Evolutionary conservation across 169 alveolate genomes (phyloP), one percentile per base, ranked within the genome.

Genomic region (Babesia ovata): DNA sequence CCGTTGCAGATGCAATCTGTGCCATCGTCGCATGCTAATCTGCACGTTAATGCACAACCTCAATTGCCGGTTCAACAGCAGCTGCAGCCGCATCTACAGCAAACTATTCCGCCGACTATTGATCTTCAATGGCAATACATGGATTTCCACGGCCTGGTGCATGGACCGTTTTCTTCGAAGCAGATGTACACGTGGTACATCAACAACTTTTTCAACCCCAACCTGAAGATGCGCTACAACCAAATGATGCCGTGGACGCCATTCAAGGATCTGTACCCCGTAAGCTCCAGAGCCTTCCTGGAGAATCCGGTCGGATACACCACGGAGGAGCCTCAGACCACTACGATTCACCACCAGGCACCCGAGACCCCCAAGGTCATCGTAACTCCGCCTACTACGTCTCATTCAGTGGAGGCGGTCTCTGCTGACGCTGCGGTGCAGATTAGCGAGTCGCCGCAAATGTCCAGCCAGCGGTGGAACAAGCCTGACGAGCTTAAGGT

Each of bases 131-230:
- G 94, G 94, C 94, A 87, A 59, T 90, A 90, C 72, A 87, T 75
- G 85, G 94, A 90, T 52, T 90, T 90, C 21, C 79, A 84, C 48
- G 94, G 94, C 12, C 69, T 70, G 67, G 74, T 90, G 33, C 94
- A 90, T 60, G 94, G 94, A 0, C 93, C 93, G 10, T 90, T 87
- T 48, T 65, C 93, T 26, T 87, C 93, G 16, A 83, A 81, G 26
- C 92, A 87, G 22, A 90, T 90, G 94, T 85, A 84, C 79, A 75
- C 58, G 53, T 90, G 94, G 94, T 87, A 87, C 81, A 58, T 52
- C 22, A 70, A 74, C 81, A 87, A 87, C 75, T 90, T 75, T 74
- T 90, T 90, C 70, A 92, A 86, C 42, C 88, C 79, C 52, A 87
- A 86, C 22, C 70, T 90, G 16, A 81, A 82, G 33, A 79, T 90